These are phyloP conservation scores for Geotrichum reessii DNA, from an alignment of 1,139 yeast species.

Conservation along the genomic window DNA sequence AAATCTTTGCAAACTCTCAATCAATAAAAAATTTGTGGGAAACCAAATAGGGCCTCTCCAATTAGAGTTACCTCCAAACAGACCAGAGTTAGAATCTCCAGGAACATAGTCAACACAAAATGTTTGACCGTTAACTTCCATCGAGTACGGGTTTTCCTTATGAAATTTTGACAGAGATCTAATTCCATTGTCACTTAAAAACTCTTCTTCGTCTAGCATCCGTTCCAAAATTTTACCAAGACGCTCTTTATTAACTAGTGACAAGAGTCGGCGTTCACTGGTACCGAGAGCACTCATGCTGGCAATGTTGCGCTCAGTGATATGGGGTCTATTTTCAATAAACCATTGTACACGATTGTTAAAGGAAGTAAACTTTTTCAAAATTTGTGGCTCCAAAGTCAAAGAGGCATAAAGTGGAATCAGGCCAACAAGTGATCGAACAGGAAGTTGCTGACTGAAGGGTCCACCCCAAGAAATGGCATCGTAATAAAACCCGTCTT, in stretches of 20 bases:
- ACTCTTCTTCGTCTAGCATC: conserved; percentile 85
- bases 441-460: conserved; percentile 68
- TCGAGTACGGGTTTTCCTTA: conserved; percentile 76
- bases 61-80: conserved; percentile 95
- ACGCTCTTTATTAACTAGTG: conserved; percentile 79
- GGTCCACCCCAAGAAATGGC: conserved; percentile 82
- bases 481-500: conserved; percentile 85
- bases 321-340: conserved; percentile 59
- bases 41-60: conserved; percentile 99
- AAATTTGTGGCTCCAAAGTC: conserved; percentile 81
- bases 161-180: conserved; percentile 87
- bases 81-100: conserved; percentile 90
- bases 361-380: conserved; percentile 76
- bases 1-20: conserved; percentile 85
- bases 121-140: conserved; percentile 76
- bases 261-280: conserved; percentile 75
- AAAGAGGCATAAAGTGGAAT: conserved; percentile 89
- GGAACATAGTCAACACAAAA: conserved; percentile 78
- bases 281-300: conserved; percentile 81
- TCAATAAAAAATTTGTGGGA: conserved; percentile 82
- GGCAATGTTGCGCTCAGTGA: conserved; percentile 86
- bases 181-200: conserved; percentile 80
- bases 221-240: conserved; percentile 68
- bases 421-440: conserved; percentile 85
- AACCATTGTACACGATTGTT: conserved; percentile 86